Conservation (phyloP, 1,139 yeast species). For the Ogataea hybrid region DNA sequence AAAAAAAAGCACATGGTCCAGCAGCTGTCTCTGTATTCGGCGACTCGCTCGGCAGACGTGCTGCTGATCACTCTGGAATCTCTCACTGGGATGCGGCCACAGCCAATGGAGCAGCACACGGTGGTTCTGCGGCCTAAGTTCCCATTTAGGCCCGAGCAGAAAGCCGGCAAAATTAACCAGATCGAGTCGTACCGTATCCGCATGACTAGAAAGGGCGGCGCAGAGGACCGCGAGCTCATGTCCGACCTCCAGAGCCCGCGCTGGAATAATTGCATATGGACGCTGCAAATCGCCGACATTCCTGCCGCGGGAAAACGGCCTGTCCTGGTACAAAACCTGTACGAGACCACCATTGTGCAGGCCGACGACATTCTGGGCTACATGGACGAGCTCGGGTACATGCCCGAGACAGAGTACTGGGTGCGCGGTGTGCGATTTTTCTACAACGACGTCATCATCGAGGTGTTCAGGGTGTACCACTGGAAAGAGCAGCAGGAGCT, state of each 20-base stretch:
- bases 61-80: too few relatives aligned
- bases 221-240: constrained; percentile 19
- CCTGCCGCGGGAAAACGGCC: constrained; percentile 83
- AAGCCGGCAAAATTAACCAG: constrained; percentile 32
- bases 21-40: too few relatives aligned
- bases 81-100: constrained; percentile 32
- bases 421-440: constrained; percentile 63
- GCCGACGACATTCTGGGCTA: constrained; percentile 35
- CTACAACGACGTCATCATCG: constrained; percentile 62
- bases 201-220: constrained; percentile 31
- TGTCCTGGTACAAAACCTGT: constrained; percentile 65
- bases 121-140: constrained; percentile 32
- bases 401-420: constrained; percentile 63
- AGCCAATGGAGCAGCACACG: constrained; percentile 28
- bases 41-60: too few relatives aligned
- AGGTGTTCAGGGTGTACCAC: constrained; percentile 50
- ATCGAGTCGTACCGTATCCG: constrained; percentile 33
- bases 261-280: constrained; percentile 46
- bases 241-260: constrained; percentile 9
- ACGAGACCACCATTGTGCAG: constrained; percentile 56
- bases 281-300: constrained; percentile 69
- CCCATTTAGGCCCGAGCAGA: constrained; percentile 32
- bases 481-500: constrained; percentile 33
- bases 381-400: constrained; percentile 70
- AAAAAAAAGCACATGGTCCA: too few relatives aligned